Percentiles rank a stretch among this genome's conserved stretches.
Conservation (phyloP, 1,284 basidiomycete genomes). For the Sutorius eximius region DNA sequence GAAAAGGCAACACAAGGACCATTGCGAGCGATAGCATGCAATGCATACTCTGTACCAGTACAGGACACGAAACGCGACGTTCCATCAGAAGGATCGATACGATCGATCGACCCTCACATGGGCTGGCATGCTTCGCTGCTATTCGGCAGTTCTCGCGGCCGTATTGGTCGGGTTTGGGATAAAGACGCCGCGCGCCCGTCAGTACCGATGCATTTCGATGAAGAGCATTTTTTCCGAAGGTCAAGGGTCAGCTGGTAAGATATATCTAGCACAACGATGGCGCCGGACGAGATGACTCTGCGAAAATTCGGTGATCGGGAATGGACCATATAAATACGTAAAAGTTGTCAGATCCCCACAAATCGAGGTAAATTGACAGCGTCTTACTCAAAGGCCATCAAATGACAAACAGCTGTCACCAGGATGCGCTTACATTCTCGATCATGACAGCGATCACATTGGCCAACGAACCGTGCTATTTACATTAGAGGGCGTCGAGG, state of each 20-base stretch:
- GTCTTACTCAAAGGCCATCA: conserved; percentile 31
- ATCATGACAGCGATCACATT: conserved; percentile 1
- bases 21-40: no score
- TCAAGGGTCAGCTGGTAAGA: conserved; percentile 1
- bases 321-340: conserved; percentile 22
- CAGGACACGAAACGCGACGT: conserved; percentile 5
- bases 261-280: neutral
- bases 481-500: conserved; percentile 32
- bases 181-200: neutral
- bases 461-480: conserved; percentile 23
- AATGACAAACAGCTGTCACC: conserved; percentile 22
- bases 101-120: conserved; percentile 25
- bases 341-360: conserved; percentile 27
- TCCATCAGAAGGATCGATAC: conserved; percentile 35
- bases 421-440: conserved; percentile 13
- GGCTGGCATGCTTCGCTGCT: conserved; percentile 14
- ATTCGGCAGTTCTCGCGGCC: neutral
- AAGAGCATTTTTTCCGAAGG: conserved; percentile 1
- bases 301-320: neutral
- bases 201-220: conserved; percentile 5
- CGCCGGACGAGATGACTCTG: neutral
- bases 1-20: no score
- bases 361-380: conserved; percentile 27
- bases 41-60: no score
- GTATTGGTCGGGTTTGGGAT: neutral